Evolutionary conservation across 2,329 filamentous ascomycete species (phyloP), one percentile per base, ranked within the genome.

Genomic region (Zymoseptoria ardabiliae): DNA sequence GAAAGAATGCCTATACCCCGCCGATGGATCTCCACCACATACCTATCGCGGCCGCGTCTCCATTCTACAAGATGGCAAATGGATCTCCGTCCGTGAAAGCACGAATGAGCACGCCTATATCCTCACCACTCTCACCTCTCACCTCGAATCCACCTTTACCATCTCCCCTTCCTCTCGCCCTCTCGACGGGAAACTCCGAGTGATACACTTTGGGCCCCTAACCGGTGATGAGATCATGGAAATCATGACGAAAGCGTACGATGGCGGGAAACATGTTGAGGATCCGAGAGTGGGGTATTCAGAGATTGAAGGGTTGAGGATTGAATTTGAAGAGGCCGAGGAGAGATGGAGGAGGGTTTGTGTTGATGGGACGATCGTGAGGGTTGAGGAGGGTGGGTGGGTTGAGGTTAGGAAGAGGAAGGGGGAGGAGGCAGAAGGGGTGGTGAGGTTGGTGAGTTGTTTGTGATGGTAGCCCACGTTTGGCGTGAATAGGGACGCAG

Each of bases 321-420:
- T 97, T 53, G 80, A 82, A 17, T 85, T 90, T 41, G 77, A 82
- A 17, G 85, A 90, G n/a, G 78, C 77, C 0, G 85, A 90, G n/a
- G 78, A 77, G 1, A 78, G 85, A 56, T 97, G 91, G 91, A 81
- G 93, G 61, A 85, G 92, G 69, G 82, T 96, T 13, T 97, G 93
- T 72, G 80, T 97, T n/a, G 93, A 97, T 73, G 93, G 93, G 2
- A 91, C 88, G 56, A 95, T 96, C 68, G 84, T 97, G 2, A 81
- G 84, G 60, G 76, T 96, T 0, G 87, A 88, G 20, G 72, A 79
- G 55, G 85, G 82, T 1, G 91, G 91, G 0, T 87, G 84, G 79
- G 83, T 96, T 73, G 82, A 84, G 60, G 81, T 96, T 0, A 74
- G 72, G 62, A 82, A 76, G 68, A 78, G 82, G 22, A 70, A 72